These are phyloP conservation scores for Moesziomyces antarcticus DNA, from an alignment of 1,284 basidiomycete genomes.

Conservation along the genomic window DNA sequence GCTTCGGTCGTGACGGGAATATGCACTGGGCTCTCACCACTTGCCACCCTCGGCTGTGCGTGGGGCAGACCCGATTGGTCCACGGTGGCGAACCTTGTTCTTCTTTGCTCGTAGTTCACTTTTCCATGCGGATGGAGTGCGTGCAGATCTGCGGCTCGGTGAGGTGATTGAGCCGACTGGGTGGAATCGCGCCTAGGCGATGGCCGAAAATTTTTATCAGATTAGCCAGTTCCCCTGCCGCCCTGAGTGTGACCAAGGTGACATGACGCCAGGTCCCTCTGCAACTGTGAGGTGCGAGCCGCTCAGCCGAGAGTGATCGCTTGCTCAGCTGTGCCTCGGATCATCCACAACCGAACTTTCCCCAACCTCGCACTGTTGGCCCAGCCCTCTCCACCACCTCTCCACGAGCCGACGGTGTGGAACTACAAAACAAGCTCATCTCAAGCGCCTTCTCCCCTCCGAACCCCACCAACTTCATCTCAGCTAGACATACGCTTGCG, in stretches of 20 bases:
- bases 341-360: background rate
- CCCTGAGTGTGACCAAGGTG: background rate
- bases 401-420: background rate
- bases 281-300: too few relatives aligned
- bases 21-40: background rate
- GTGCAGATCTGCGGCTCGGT: too few relatives aligned
- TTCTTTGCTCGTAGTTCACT: background rate
- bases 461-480: background rate
- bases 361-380: background rate
- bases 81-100: background rate
- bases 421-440: background rate
- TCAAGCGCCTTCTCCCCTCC: background rate
- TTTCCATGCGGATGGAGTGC: too few relatives aligned
- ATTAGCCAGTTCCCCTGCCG: slow-evolving; percentile 8
- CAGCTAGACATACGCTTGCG: background rate
- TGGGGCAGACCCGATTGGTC: slow-evolving; percentile 2
- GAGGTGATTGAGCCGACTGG: too few relatives aligned
- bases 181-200: too few relatives aligned
- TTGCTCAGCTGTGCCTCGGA: background rate
- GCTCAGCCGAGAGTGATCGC: background rate
- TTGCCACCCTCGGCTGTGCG: background rate
- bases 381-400: too few relatives aligned
- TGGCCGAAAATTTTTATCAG: slow-evolving; percentile 4
- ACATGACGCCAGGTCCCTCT: too few relatives aligned
- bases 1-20: slow-evolving; percentile 12